A percentile compares a stretch with the other conserved stretches of the same genome.
These are phyloP conservation scores for Staphylotrichum longicolle DNA, from an alignment of 495 filamentous ascomycete species.

Conservation along the genomic window DNA sequence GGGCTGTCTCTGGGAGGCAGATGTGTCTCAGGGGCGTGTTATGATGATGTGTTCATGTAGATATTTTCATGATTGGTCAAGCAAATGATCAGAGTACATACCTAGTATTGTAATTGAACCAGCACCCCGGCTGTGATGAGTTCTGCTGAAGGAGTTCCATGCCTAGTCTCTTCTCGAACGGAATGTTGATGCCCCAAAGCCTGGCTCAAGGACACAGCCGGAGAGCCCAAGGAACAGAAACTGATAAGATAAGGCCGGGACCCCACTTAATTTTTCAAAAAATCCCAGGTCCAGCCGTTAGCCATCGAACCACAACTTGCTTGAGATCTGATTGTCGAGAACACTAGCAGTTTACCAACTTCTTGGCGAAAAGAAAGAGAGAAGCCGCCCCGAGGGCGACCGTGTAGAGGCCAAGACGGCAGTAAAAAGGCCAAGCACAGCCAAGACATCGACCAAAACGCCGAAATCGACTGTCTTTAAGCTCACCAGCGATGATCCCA, in stretches of 20 bases:
- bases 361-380: conserved; percentile 74
- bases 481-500: conserved; percentile 33
- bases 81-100: conserved; percentile 25
- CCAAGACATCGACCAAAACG: conserved; percentile 7
- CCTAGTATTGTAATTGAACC: not conserved
- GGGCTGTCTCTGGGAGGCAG: too few relatives aligned
- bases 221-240: not conserved
- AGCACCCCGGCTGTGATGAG: not conserved
- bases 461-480: conserved; percentile 26
- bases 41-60: conserved; percentile 25
- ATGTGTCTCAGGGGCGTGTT: not conserved
- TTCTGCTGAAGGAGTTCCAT: not conserved
- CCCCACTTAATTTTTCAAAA: conserved; percentile 22
- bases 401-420: conserved; percentile 21
- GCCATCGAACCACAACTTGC: not conserved
- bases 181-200: not conserved
- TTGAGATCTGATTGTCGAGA: too few relatives aligned
- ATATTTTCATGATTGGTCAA: conserved; percentile 25
- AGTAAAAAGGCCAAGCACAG: conserved; percentile 41
- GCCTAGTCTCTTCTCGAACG: not conserved
- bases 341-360: too few relatives aligned
- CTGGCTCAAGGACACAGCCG: too few relatives aligned
- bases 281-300: not conserved
- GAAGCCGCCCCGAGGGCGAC: conserved; percentile 37
- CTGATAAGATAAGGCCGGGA: conserved; percentile 28